phyloP scores from a whole-genome alignment of 148 eudicot genomes.

The Fagopyrum esculentum region DNA sequence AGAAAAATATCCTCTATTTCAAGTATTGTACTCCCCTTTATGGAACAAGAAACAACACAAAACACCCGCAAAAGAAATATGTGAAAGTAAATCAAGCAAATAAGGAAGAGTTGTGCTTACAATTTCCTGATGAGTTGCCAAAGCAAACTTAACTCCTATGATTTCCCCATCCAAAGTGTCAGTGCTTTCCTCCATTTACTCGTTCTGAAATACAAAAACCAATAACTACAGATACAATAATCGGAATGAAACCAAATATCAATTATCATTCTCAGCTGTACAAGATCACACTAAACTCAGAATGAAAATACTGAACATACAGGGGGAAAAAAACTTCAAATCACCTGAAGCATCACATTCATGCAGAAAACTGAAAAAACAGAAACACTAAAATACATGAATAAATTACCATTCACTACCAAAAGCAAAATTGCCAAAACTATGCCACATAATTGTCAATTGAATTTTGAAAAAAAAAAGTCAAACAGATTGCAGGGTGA shows the following conservation, averaged over 20 bases:
- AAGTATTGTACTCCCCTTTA: not conserved
- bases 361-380: not conserved
- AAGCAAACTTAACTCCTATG: conserved; percentile 42
- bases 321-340: too few relatives aligned
- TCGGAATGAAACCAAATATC: not conserved
- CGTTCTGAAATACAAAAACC: not conserved
- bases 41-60: not conserved
- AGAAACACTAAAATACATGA: not conserved
- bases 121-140: conserved; percentile 61
- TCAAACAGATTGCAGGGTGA: not conserved
- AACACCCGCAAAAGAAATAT: not conserved
- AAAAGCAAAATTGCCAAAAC: not conserved
- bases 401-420: not conserved
- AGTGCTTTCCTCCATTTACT: conserved; percentile 40
- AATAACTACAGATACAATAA: not conserved
- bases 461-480: not conserved
- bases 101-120: conserved; percentile 31
- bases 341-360: too few relatives aligned
- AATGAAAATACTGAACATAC: not conserved
- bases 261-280: not conserved
- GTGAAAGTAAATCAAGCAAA: not conserved
- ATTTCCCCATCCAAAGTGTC: conserved; percentile 46
- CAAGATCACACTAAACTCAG: not conserved
- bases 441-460: not conserved
- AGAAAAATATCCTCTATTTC: not conserved